Evolutionary conservation across 257 asterid species (phyloP), one percentile per base, ranked within the genome.

Genomic region (Forsythia suspensa): DNA sequence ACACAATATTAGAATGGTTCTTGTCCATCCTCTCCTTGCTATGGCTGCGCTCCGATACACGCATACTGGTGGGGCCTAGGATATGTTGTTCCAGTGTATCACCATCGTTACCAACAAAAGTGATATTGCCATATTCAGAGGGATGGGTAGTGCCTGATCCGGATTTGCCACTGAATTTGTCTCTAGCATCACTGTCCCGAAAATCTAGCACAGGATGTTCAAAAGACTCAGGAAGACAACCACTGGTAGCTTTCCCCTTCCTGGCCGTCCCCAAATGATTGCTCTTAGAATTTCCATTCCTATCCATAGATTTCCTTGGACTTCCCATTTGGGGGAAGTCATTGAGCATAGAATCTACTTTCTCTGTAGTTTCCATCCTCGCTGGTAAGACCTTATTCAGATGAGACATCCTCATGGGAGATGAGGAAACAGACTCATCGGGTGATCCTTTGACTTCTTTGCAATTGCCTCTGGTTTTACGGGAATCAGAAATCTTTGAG

Each of bases 361-460:
- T 83, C 70, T 82, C 85, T 43, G 63, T 77, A 74, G 74, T 81
- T 38, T 77, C 87, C 82, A 21, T 73, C 83, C 76, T 80, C 42
- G 79, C 43, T 42, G 87, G 86, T 57, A 89, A 87, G 77, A 72
- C 75, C 76, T 86, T 88, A 61, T 83, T 85, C 7, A 59, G 73
- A 78, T 65, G 82, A 73, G 86, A 77, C 79, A 70, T 75, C 84
- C 94, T 84, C 85, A 90, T 70, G 75, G 99, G 99, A 75, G 97
- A 96, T 29, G 98, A 96, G 41, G 97, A 96, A 82, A 94, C 99
- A 0, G 99, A 94, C 79, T 88, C 97, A 68, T 81, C 95, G 24
- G 97, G 99, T 29, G 98, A 94, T 59, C 94, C 91, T 87, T 83
- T 92, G 82, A 79, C 85, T 81, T 84, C 90, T 61, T 75, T 76